phyloP scores from a whole-genome alignment of 805 yeast genomes.

The Saturnispora besseyi region DNA sequence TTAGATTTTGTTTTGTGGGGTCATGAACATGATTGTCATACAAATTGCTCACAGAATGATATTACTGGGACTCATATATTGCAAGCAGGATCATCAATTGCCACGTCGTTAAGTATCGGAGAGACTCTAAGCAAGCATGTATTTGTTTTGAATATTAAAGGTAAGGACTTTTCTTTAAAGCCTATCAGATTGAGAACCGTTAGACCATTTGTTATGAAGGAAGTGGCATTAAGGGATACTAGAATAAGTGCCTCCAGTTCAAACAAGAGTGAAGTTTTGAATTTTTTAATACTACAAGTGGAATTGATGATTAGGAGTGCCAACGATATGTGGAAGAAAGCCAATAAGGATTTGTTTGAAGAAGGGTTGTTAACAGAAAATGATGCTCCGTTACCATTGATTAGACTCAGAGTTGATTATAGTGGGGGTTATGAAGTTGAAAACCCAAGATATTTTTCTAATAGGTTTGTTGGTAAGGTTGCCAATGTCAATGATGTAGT shows the following conservation, averaged over 20 bases:
- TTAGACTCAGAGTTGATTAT: slow-evolving; percentile 80
- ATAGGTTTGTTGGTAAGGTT: slow-evolving; percentile 79
- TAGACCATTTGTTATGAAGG: slow-evolving; percentile 74
- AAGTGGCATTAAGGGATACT: slow-evolving; percentile 45
- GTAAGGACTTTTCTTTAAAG: slow-evolving; percentile 45
- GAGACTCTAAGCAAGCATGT: slow-evolving; percentile 72
- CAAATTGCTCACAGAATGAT: slow-evolving; percentile 52
- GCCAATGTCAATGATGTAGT: slow-evolving; percentile 89
- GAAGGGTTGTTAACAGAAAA: slow-evolving; percentile 24
- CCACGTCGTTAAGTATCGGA: slow-evolving; percentile 80
- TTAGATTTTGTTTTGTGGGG: slow-evolving; percentile 90
- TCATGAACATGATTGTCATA: slow-evolving; percentile 92
- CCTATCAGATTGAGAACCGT: slow-evolving; percentile 59
- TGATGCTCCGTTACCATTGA: slow-evolving; percentile 66
- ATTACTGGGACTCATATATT: slow-evolving; percentile 64
- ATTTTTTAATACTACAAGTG: slow-evolving; percentile 53
- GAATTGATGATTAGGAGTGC: slow-evolving; percentile 61
- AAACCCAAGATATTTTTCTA: slow-evolving; percentile 81
- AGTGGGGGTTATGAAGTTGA: slow-evolving; percentile 88
- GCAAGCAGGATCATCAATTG: slow-evolving; percentile 92
- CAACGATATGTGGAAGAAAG: slow-evolving; percentile 34
- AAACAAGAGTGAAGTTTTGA: slow-evolving; percentile 50
- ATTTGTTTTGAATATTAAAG: slow-evolving; percentile 59
- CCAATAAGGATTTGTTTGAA: slow-evolving; percentile 22
- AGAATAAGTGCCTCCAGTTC: slow-evolving; percentile 53